phyloP scores from a whole-genome alignment of 2,329 filamentous ascomycete species.

The Chrysosporium keratinophilum region DNA sequence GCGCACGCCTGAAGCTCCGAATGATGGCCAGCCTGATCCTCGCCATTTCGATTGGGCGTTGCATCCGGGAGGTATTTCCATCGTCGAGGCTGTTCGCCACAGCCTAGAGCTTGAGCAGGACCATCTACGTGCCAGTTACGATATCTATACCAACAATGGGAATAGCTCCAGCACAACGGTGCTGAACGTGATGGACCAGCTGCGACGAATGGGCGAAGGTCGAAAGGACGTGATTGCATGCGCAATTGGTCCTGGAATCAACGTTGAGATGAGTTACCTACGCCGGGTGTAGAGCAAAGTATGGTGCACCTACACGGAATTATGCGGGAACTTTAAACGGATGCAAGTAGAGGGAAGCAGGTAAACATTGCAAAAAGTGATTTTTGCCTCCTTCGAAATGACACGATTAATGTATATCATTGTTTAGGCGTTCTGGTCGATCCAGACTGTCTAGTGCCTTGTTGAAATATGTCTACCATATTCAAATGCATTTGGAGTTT shows the following conservation, averaged over 20 bases:
- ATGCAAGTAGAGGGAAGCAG: neutral
- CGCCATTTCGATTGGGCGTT: constrained; percentile 5
- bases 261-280: constrained; percentile 7
- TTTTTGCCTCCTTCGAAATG: neutral
- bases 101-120: neutral
- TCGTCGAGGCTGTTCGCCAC: constrained; percentile 1
- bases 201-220: neutral
- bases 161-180: constrained; percentile 3
- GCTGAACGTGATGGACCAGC: constrained; percentile 1
- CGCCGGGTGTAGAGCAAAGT: neutral
- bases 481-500: too few species aligned
- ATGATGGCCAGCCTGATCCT: constrained; percentile 1
- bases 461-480: too few species aligned
- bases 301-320: too few species aligned
- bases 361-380: neutral
- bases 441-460: too few species aligned
- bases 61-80: constrained; percentile 3
- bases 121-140: constrained; percentile 6
- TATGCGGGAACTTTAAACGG: neutral
- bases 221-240: constrained; percentile 6
- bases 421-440: neutral
- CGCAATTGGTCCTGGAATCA: constrained; percentile 7
- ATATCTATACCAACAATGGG: constrained; percentile 7
- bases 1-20: neutral
- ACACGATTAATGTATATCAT: neutral